Percentiles rank a stretch among this genome's conserved stretches.
These are phyloP conservation scores for Kuraishia piskuri DNA, from an alignment of 805 yeast species.

Conservation along the genomic window DNA sequence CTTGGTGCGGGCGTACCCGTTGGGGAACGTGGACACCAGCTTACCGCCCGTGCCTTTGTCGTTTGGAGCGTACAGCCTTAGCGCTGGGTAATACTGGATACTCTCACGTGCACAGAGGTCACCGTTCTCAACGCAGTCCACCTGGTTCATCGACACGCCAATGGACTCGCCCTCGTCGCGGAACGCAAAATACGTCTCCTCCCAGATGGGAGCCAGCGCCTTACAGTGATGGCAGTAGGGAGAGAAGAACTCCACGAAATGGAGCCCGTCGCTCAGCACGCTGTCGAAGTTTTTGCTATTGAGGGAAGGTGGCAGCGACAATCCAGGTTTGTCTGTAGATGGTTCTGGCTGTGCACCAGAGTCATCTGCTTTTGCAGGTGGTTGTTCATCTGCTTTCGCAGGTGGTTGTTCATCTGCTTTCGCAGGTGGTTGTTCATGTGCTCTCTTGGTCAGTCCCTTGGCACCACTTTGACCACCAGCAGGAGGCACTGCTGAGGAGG, in stretches of 20 bases:
- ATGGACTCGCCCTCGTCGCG: constrained; percentile 37
- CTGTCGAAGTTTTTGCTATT: constrained; percentile 41
- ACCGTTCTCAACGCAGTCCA: constrained; percentile 80
- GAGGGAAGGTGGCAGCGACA: constrained; percentile 40
- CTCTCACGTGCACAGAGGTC: constrained; percentile 72
- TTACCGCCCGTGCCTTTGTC: constrained; percentile 28
- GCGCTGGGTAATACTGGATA: constrained; percentile 58
- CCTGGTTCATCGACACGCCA: constrained; percentile 57
- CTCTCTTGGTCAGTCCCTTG: not conserved
- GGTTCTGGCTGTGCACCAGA: constrained; percentile 2
- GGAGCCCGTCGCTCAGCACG: constrained; percentile 41
- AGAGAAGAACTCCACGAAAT: constrained; percentile 82
- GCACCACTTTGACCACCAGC: not conserved
- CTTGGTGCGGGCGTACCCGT: constrained; percentile 32
- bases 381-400: constrained; percentile 5
- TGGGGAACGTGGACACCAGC: constrained; percentile 37
- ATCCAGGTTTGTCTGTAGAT: not conserved
- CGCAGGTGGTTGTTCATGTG: not conserved
- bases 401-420: constrained; percentile 1
- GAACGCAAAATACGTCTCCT: constrained; percentile 45
- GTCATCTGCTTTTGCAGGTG: constrained; percentile 6
- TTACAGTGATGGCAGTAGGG: constrained; percentile 87
- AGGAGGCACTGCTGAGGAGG: not conserved
- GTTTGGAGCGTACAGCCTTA: constrained; percentile 60
- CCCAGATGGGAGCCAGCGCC: constrained; percentile 77